These are phyloP conservation scores for Hapsidospora chrysogenum DNA, from an alignment of 495 filamentous ascomycete species.

Conservation along the genomic window DNA sequence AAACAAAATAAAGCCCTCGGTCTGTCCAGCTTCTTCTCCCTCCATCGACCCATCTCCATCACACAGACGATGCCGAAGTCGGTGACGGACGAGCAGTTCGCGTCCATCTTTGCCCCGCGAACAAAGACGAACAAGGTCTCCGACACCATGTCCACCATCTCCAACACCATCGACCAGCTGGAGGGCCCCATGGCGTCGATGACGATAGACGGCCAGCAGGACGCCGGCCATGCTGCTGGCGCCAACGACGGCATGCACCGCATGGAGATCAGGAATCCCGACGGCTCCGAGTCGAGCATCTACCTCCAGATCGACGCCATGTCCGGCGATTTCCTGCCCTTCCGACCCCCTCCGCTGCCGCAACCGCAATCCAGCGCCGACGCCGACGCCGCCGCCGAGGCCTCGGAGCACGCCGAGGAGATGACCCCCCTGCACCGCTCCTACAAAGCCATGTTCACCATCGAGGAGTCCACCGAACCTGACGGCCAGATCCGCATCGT, in stretches of 20 bases:
- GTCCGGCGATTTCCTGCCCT: constrained; percentile 51
- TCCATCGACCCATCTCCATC: constrained; percentile 85
- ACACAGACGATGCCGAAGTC: constrained; percentile 60
- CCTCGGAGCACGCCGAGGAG: constrained; percentile 12
- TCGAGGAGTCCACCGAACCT: constrained; percentile 57
- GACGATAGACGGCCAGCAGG: constrained; percentile 11
- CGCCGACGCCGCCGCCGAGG: constrained; percentile 14
- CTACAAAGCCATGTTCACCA: constrained; percentile 68
- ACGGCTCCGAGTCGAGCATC: constrained; percentile 27
- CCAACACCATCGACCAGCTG: constrained; percentile 51
- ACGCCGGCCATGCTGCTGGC: constrained; percentile 8
- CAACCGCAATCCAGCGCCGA: constrained; percentile 33
- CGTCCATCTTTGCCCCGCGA: constrained; percentile 56
- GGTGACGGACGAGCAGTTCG: constrained; percentile 56
- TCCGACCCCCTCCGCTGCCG: constrained; percentile 61
- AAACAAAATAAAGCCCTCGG: constrained; percentile 69
- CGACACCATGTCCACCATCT: constrained; percentile 67
- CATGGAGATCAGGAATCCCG: constrained; percentile 29
- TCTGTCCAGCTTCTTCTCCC: constrained; percentile 85
- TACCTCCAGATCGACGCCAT: constrained; percentile 27
- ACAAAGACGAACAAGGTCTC: constrained; percentile 30
- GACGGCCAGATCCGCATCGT: constrained; percentile 46
- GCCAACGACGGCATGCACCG: constrained; percentile 16
- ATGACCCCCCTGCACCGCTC: constrained; percentile 31
- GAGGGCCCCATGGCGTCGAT: constrained; percentile 40